These are phyloP conservation scores for Raffaelea albimanens DNA, from an alignment of 2,329 filamentous ascomycete genomes.

Conservation along the genomic window DNA sequence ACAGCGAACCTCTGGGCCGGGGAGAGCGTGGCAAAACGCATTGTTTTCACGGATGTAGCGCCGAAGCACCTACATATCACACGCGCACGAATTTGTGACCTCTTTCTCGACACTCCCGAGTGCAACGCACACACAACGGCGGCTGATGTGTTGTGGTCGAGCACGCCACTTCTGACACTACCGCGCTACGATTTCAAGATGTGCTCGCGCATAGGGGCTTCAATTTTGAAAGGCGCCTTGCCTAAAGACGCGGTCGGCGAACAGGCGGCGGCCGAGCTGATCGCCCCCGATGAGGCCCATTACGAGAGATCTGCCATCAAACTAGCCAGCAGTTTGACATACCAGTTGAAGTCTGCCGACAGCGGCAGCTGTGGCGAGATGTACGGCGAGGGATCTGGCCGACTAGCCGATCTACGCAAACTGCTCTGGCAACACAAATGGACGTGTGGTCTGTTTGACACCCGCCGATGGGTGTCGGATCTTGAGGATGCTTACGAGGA, in stretches of 20 bases:
- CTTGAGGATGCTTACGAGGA: slow-evolving; percentile 80
- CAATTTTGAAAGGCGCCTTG: slow-evolving; percentile 81
- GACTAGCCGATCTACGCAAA: slow-evolving; percentile 68
- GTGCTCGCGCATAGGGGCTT: slow-evolving; percentile 97
- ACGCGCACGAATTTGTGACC: slow-evolving; percentile 80
- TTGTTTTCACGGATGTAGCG: slow-evolving; percentile 93
- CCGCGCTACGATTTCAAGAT: slow-evolving; percentile 96
- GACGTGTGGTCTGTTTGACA: slow-evolving; percentile 84
- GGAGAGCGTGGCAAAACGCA: slow-evolving; percentile 70
- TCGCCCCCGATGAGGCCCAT: slow-evolving; percentile 66
- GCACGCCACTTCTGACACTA: slow-evolving; percentile 81
- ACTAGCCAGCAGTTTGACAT: slow-evolving; percentile 55
- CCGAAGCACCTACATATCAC: slow-evolving; percentile 92
- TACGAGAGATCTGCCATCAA: slow-evolving; percentile 73
- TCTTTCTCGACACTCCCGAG: slow-evolving; percentile 94
- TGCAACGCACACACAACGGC: slow-evolving; percentile 98
- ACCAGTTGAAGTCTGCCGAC: slow-evolving; percentile 25
- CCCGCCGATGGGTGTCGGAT: slow-evolving; percentile 80
- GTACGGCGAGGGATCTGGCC: slow-evolving; percentile 50
- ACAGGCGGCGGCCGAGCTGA: slow-evolving; percentile 62
- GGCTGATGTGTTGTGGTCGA: slow-evolving; percentile 92
- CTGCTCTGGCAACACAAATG: slow-evolving; percentile 77
- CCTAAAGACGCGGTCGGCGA: slow-evolving; percentile 61
- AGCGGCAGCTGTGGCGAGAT: slow-evolving; percentile 19
- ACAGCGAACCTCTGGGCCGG: slow-evolving; percentile 81